Evolutionary conservation across 2,329 filamentous ascomycete genomes (phyloP), one percentile per base, ranked within the genome.

Genomic region (Teratosphaeria destructans): DNA sequence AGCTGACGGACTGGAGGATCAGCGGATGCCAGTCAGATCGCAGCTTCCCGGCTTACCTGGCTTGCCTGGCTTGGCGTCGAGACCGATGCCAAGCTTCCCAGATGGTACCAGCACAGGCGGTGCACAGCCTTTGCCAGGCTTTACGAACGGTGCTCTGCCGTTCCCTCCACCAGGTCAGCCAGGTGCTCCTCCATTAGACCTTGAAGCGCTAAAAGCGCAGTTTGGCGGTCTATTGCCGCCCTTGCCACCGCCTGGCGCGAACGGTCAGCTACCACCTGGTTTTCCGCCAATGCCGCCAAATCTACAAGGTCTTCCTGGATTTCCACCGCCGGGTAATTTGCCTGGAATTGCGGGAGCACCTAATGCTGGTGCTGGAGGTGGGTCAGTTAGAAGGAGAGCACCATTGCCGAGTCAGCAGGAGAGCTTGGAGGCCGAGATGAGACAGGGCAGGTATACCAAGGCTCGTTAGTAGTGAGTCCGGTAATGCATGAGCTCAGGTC

Each of bases 1-100:
- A 75, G 87, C 88, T 66, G 93, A 97, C 65, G 92, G 90, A 2
- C 81, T 97, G 53, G 87, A 95, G 57, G 94, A 99, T 69, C 94
- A 99, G 73, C 89, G 88, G 74, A 90, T 88, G 82, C 87, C 82
- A 23, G 43, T 23, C 4, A 49, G 43, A n/a, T 75, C 84, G 34
- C 84, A 82, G 67, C 71, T 82, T 8, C 82, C 73, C 3, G 80
- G 82, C 32, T 82, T 88, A 59, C 86, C 85, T 4, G 88, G 84
- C 34, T 77, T 83, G 43, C 81, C 78, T 39, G 66, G 64, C 8
- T 60, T 67, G 37, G 53, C 53, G 5, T 54, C 53, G 27, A 32
- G 19, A 54, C 27, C 53, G 8, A 32, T 23, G 53, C 53, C 53
- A 34, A 54, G 34, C 53, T 67, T 72, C 19, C 72, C 70, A 62